These are phyloP conservation scores for Penicillium daleae DNA, from an alignment of 495 filamentous ascomycete genomes.

Conservation along the genomic window DNA sequence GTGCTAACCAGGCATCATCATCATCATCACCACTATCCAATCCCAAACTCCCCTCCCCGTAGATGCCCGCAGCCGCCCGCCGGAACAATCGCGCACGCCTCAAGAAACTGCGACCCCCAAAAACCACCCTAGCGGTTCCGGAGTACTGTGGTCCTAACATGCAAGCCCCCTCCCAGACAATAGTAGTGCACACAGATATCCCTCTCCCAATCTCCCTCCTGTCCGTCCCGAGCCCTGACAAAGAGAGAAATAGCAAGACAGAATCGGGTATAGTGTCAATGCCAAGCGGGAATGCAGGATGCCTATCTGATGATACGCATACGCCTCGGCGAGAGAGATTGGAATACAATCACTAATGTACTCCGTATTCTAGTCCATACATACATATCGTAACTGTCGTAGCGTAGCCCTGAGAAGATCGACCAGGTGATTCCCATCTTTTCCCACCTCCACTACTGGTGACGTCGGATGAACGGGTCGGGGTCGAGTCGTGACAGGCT, in stretches of 20 bases:
- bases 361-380: too few species aligned
- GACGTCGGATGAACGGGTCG: conserved; percentile 34
- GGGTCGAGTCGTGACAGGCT: too few species aligned
- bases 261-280: not conserved
- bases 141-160: conserved; percentile 25
- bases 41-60: not conserved
- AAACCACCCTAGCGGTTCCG: conserved; percentile 1
- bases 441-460: conserved; percentile 20
- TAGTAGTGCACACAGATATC: not conserved
- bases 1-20: not conserved
- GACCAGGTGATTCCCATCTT: not conserved
- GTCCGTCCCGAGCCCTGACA: not conserved
- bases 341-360: too few species aligned
- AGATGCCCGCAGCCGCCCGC: conserved; percentile 4
- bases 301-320: conserved; percentile 2
- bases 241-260: too few species aligned
- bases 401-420: too few species aligned
- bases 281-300: not conserved
- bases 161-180: not conserved
- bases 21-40: not conserved
- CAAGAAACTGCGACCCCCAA: not conserved
- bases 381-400: too few species aligned
- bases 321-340: not conserved
- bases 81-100: not conserved
- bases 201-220: not conserved